These are phyloP conservation scores for Mortierella sp. DNA, from an alignment of 371 early-diverging fungal genomes.

Conservation along the genomic window DNA sequence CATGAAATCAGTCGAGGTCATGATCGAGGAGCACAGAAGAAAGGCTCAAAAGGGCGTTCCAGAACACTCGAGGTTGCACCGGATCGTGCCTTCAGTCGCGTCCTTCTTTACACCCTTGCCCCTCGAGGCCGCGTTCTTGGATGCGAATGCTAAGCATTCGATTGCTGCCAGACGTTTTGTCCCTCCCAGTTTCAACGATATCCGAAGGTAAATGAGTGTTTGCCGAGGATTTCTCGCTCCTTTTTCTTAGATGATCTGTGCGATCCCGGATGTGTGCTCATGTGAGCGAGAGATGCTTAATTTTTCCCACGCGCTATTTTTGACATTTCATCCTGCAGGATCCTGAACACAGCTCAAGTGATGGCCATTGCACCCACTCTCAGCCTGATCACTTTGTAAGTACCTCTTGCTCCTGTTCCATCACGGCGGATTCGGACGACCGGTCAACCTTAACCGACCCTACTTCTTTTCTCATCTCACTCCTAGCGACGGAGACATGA, in stretches of 20 bases:
- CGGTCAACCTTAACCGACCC: too few relatives aligned
- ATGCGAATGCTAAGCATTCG: conserved; percentile 65
- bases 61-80: conserved; percentile 76
- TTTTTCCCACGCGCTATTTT: neutral
- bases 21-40: conserved; percentile 66
- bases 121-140: conserved; percentile 71
- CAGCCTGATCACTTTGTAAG: conserved; percentile 76
- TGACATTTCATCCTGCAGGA: conserved; percentile 51
- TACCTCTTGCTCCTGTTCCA: too few relatives aligned
- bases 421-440: too few relatives aligned
- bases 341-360: conserved; percentile 86
- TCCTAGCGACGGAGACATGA: conserved; percentile 86
- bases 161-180: conserved; percentile 80
- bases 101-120: conserved; percentile 84
- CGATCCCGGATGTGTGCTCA: neutral
- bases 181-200: conserved; percentile 88
- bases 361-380: conserved; percentile 61
- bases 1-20: conserved; percentile 73
- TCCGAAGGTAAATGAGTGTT: conserved; percentile 64
- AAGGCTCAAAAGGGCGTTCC: conserved; percentile 61
- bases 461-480: conserved; percentile 2
- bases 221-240: neutral
- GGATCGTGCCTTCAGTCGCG: conserved; percentile 79
- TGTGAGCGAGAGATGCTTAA: neutral
- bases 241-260: neutral